phyloP scores from a whole-genome alignment of 108 stramenopile species.

The Conticribra guillardii region DNA sequence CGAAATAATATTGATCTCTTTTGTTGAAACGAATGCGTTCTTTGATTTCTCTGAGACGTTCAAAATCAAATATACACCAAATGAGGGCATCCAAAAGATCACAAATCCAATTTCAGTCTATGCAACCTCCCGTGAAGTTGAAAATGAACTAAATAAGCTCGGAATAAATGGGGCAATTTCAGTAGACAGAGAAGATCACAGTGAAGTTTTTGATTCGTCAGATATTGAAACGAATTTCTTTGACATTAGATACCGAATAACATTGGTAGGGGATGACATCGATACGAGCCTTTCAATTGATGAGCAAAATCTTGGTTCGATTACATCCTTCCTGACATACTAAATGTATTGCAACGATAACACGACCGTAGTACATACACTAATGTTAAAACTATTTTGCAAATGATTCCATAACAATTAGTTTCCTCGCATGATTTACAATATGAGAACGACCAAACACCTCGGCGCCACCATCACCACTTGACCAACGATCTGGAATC shows the following conservation, averaged over 20 bases:
- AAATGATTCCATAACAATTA: no score
- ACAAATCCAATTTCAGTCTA: conserved; percentile 23
- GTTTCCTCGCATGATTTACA: no score
- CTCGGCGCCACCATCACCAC: no score
- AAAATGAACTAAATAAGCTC: conserved; percentile 29
- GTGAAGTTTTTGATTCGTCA: conserved; percentile 18
- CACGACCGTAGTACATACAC: no score
- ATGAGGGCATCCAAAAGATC: background rate
- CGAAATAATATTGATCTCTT: conserved; percentile 10
- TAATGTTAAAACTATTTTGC: no score
- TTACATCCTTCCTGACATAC: background rate
- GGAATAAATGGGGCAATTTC: conserved; percentile 13
- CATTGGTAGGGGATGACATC: conserved; percentile 11
- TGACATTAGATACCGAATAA: conserved; percentile 18
- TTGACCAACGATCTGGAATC: no score
- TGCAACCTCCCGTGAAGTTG: conserved; percentile 24
- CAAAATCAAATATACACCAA: conserved; percentile 4
- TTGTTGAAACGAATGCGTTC: conserved; percentile 11
- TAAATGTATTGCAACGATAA: background rate
- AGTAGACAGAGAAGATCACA: conserved; percentile 34
- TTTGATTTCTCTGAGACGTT: conserved; percentile 28
- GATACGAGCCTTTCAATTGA: background rate
- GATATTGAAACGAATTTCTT: conserved; percentile 26
- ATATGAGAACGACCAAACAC: no score
- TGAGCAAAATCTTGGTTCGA: background rate